Base-by-base conservation (phyloP, 164 flowering plant species). In the Paratinospora sagittata region DNA sequence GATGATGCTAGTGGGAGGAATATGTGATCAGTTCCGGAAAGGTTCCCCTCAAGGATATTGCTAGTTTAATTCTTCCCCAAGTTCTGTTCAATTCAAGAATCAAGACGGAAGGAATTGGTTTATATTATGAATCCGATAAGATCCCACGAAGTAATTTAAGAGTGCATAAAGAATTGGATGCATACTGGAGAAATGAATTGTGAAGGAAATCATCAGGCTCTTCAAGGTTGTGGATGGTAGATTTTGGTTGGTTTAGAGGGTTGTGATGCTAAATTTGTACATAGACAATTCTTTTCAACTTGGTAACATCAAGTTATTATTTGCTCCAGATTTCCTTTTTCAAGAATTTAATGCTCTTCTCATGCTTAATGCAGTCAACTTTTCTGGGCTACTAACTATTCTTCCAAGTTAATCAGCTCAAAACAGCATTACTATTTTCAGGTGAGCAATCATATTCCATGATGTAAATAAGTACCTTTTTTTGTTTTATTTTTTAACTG, bases 1-100 rank as follows among this genome's bases (percentile, higher is more conserved):
- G 80, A 58, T 81, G 75, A 86, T 67, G 27, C 19, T 47, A 45
- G 13, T 24, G 60, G 47, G 26, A 45, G 10, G 11, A 66, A 39
- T 0, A 21, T 37, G 52, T 30, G 19, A 11, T 11, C 70, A 13
- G 19, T 65, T 19, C 57, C 26, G 16, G 39, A 55, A 13, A 27
- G 16, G 14, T 21, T 37, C 63, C 12, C n/a, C 9, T 19, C 45
- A 68, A 41, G n/a, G 3, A 27, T 14, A 23, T 13, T 43, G 37
- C 34, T 5, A 67, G 6, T 30, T 26, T 17, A 13, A 27, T 55
- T 68, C 63, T 10, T 49, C 62, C 45, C 43, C 57, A 52, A 55
- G 61, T 55, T 1, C 12, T 10, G 47, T 43, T 43, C 47, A 9
- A 1, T 14, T 43, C 47, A 43, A 43, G 13, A 43, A 7, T 10